Evolutionary conservation across 176 grass and related monocot species (phyloP).

Genomic region (Hordeum marinum): DNA sequence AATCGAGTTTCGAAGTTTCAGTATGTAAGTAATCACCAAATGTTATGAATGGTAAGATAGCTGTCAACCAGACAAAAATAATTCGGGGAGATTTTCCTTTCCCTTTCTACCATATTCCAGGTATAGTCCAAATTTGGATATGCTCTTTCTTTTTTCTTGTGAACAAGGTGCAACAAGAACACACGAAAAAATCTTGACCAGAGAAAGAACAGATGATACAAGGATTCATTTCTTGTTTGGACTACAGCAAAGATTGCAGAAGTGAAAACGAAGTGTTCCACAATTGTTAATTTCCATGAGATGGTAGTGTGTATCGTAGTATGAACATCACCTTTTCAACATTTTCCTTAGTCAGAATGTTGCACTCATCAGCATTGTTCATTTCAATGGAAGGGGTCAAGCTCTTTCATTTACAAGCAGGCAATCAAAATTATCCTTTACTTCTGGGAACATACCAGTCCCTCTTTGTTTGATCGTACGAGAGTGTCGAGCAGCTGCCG

Average conservation of each 20-base stretch:
- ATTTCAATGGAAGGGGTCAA: constrained; percentile 28
- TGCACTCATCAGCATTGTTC: neutral
- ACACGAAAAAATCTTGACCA: too few species aligned
- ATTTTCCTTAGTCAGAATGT: constrained; percentile 26
- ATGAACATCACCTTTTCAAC: neutral
- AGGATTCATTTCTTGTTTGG: neutral
- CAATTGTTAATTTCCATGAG: neutral
- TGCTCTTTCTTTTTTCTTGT: too few species aligned
- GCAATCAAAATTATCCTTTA: constrained; percentile 13
- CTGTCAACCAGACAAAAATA: neutral
- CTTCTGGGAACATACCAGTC: constrained; percentile 56
- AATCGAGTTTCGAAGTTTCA: too few species aligned
- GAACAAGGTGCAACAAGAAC: too few species aligned
- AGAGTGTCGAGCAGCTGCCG: constrained; percentile 61
- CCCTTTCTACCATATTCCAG: too few species aligned
- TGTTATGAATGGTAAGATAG: neutral
- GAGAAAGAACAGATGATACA: neutral
- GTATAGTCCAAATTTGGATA: too few species aligned
- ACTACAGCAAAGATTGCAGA: neutral
- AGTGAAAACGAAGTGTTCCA: neutral
- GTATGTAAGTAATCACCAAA: neutral
- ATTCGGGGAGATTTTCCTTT: neutral
- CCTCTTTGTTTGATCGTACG: constrained; percentile 81
- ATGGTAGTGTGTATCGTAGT: neutral
- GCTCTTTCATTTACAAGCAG: constrained; percentile 35